Base-by-base conservation (phyloP, 2,329 filamentous ascomycete species). In the Monosporascus sp. region DNA sequence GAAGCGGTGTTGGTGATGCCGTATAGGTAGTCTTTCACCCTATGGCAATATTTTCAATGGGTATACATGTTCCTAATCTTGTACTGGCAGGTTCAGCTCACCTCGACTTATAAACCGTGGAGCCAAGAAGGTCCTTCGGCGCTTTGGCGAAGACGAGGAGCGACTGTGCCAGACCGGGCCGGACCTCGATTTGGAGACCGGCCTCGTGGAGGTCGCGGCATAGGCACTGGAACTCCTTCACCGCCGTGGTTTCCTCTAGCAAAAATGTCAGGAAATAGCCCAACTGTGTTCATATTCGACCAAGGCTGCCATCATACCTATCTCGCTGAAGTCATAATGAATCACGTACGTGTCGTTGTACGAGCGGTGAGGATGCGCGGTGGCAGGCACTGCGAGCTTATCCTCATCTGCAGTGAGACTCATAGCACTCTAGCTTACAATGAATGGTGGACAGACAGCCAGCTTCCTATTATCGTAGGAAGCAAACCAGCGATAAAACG, bases 21-120 rank as follows among this genome's bases (percentile, higher is more conserved):
- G 65, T 88, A 83, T 22, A 91, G 76, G 86, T 86, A 91, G 67
- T 91, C 88, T 60, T 85, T 86, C 35, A 90, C 82, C 61, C 87
- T 88, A 54, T 22, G 26, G 26, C 22, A 9, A 46, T 35, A 6
- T 47, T 14, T 28, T 49, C 24, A 37, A 18, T 38, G 7, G 24
- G 18, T n/a, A 45, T 43, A 14, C 9, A 18, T 3, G 18, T 14
- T 17, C 26, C 15, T 5, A 24, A 11, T 26, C 26, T 17, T 43
- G 49, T 35, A 11, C 14, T 18, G 24, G 46, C 37, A 11, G 20
- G 37, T 28, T 20, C 18, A 28, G 37, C 64, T 37, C 67, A 85
- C 84, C 84, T 79, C 22, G 83, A 85, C 56, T 87, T 81, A 68
- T 89, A 86, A 2, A 91, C 77, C 56, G 85, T 79, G 51, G 81